A percentile compares a stretch with the other conserved stretches of the same genome.
Conservation (phyloP, 2,329 filamentous ascomycete species). For the Penicillium oxalicum region DNA sequence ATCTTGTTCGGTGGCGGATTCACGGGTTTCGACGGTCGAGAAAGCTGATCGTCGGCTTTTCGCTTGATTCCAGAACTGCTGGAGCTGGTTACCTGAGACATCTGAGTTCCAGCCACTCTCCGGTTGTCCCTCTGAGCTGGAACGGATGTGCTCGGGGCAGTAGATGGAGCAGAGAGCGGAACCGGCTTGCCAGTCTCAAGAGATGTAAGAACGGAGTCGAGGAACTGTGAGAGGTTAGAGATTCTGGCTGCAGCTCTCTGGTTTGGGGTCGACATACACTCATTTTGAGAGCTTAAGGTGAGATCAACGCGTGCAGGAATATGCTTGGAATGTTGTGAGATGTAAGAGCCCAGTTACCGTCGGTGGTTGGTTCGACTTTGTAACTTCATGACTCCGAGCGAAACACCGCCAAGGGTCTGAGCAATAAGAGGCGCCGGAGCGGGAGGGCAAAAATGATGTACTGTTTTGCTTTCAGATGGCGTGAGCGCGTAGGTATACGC, state of each 20-base stretch:
- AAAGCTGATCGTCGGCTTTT: constrained; percentile 40
- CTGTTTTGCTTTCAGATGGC: background rate
- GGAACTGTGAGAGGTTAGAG: constrained; percentile 38
- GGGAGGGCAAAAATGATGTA: background rate
- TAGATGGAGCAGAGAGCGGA: constrained; percentile 23
- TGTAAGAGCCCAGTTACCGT: constrained; percentile 28
- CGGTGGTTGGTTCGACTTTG: constrained; percentile 33
- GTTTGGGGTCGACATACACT: constrained; percentile 29
- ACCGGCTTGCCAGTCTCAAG: constrained; percentile 41
- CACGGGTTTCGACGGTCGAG: constrained; percentile 24
- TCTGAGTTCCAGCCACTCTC: constrained; percentile 16
- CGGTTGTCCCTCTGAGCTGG: constrained; percentile 19
- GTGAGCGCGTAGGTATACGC: background rate
- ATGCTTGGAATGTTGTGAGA: constrained; percentile 7
- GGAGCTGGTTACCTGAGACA: constrained; percentile 15
- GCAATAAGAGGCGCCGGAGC: constrained; percentile 1
- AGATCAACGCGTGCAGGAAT: background rate
- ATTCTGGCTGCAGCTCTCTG: background rate
- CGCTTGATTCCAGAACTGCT: constrained; percentile 31
- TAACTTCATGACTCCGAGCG: constrained; percentile 38
- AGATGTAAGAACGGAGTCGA: constrained; percentile 48
- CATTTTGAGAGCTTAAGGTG: constrained; percentile 22
- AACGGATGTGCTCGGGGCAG: constrained; percentile 20
- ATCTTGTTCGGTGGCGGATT: constrained; percentile 16
- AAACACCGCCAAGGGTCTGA: constrained; percentile 19